Evolutionary conservation across 108 stramenopile genomes (phyloP).

Genomic region (Nitzschia sp.): DNA sequence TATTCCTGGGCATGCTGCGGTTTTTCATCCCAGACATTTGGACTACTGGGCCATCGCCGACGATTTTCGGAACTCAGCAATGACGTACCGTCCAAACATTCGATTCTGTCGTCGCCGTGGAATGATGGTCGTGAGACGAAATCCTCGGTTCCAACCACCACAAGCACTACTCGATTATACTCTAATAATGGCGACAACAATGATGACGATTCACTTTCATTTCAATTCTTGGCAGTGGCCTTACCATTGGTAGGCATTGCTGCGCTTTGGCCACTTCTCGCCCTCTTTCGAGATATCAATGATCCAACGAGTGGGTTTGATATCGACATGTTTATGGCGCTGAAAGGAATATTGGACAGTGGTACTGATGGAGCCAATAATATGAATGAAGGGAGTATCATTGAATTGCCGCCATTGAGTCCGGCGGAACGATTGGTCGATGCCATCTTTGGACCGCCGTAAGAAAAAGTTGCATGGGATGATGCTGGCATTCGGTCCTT

Average conservation of each 20-base stretch:
- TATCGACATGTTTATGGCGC: constrained; percentile 43
- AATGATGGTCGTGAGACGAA: too few relatives aligned
- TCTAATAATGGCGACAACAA: not conserved
- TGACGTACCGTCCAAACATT: too few relatives aligned
- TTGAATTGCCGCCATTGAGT: constrained; percentile 43
- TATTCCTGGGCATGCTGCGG: too few relatives aligned
- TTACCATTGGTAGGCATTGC: not conserved
- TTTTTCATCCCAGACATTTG: too few relatives aligned
- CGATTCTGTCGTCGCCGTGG: too few relatives aligned
- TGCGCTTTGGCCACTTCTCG: constrained; percentile 26
- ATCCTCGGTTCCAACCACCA: too few relatives aligned
- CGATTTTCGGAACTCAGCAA: too few relatives aligned
- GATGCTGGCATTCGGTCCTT: too few relatives aligned
- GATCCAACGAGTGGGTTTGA: constrained; percentile 38
- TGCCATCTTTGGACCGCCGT: constrained; percentile 54
- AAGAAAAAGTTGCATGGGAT: too few relatives aligned
- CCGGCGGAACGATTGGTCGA: constrained; percentile 51
- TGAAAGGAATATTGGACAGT: constrained; percentile 31
- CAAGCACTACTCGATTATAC: not conserved
- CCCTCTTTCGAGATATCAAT: constrained; percentile 14
- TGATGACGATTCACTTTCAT: not conserved
- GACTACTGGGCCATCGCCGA: too few relatives aligned
- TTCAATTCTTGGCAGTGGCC: constrained; percentile 7
- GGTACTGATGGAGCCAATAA: not conserved
- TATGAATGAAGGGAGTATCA: constrained; percentile 3